Base-by-base conservation (phyloP, 306 rosid species). In the Sicyos edulis region DNA sequence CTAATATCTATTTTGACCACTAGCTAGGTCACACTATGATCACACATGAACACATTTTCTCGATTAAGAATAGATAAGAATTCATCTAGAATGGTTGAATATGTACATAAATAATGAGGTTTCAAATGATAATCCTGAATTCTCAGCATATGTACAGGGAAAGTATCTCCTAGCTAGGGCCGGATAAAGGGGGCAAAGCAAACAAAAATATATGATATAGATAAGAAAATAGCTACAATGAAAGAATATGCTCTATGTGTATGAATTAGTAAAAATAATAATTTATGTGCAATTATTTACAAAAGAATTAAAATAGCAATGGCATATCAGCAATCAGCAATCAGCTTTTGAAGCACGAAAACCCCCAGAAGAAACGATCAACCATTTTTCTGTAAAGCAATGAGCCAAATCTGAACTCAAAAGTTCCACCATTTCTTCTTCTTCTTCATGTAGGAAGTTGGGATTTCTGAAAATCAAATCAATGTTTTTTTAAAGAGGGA, bases 371-470 rank as follows among this genome's bases (percentile, higher is more conserved):
- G 54, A 42, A 44, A 59, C 42, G 6, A 59, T 21, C 40, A 24
- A 4, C 37, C 40, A 58, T 10, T 58, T 10, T 24, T 59, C 65
- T 24, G 17, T 13, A 24, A 24, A 59, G 12, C 42, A 59, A 13
- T 6, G 21, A 24, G 21, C 29, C 44, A 29, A 72, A 13, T 71
- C 80, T 79, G 83, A 42, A 24, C 74, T 40, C 74, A 72, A 11
- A 81, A 76, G 74, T 82, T 82, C 97, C 92, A 93, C 98, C 96
- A 90, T 81, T 58, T 90, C 86, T 85, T 88, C 89, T 91, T 90
- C 76, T 81, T 93, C 95, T 61, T 86, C 37, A 49, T 11, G 70
- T 19, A 16, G 12, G 80, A 67, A 0, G 77, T 50, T 24, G 95
- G 95, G 56, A 86, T 78, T 37, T 83, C 87, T 83, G 80, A 40